These are phyloP conservation scores for Termitomyces sp. DNA, from an alignment of 768 basidiomycete species.

Conservation along the genomic window DNA sequence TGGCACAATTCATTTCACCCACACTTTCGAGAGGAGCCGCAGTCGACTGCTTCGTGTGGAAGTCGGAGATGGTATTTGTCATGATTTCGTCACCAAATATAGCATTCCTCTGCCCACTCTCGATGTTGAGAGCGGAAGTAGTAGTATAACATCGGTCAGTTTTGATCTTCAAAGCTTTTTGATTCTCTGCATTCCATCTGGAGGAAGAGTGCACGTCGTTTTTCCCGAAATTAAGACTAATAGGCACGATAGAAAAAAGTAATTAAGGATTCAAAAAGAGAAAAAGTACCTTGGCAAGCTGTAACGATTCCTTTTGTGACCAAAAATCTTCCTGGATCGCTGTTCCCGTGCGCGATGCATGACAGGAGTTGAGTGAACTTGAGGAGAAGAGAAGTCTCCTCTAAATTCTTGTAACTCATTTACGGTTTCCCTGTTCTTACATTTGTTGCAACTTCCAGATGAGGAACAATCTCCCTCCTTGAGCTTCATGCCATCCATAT, in stretches of 20 bases:
- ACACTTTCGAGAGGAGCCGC: constrained; percentile 15
- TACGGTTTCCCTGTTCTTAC: constrained; percentile 30
- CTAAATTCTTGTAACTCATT: constrained; percentile 39
- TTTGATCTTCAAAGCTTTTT: constrained; percentile 40
- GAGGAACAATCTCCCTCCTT: constrained; percentile 39
- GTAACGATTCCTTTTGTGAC: constrained; percentile 58
- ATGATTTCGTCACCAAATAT: constrained; percentile 38
- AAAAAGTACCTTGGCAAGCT: constrained; percentile 59
- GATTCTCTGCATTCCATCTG: constrained; percentile 50
- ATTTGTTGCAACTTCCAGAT: constrained; percentile 35
- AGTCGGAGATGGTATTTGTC: constrained; percentile 25
- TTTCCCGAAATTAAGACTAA: constrained; percentile 58
- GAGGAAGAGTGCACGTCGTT: constrained; percentile 49
- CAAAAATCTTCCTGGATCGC: constrained; percentile 39
- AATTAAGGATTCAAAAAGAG: background rate
- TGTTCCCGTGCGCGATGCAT: constrained; percentile 24
- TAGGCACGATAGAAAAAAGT: constrained; percentile 1
- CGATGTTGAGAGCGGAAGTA: constrained; percentile 32
- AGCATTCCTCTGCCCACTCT: constrained; percentile 41
- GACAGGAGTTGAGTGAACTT: constrained; percentile 61
- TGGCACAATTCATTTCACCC: constrained; percentile 25
- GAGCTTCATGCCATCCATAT: constrained; percentile 52
- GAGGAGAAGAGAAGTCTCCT: constrained; percentile 49
- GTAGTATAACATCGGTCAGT: constrained; percentile 31
- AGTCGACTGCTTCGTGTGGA: constrained; percentile 37